These are phyloP conservation scores for Aspergillus aculeatus DNA, from an alignment of 2,329 filamentous ascomycete species.

Conservation along the genomic window DNA sequence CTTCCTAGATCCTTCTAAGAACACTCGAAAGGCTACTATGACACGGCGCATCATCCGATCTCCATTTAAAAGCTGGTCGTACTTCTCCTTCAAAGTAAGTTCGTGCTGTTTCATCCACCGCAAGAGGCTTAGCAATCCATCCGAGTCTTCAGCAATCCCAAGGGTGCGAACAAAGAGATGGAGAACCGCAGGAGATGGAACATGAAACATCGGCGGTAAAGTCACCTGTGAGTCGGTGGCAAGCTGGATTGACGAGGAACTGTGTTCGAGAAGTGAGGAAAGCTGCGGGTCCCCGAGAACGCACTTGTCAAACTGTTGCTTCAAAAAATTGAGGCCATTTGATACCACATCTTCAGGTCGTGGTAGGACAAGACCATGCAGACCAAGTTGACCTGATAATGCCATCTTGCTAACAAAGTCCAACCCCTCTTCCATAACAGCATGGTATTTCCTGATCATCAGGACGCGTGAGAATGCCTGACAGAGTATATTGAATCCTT, in stretches of 20 bases:
- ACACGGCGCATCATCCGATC: slow-evolving; percentile 39
- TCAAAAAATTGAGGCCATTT: slow-evolving; percentile 33
- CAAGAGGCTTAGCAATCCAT: slow-evolving; percentile 41
- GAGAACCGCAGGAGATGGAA: slow-evolving; percentile 39
- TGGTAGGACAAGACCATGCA: slow-evolving; percentile 5
- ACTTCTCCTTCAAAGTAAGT: slow-evolving; percentile 32
- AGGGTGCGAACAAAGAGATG: slow-evolving; percentile 45
- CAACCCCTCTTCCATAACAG: slow-evolving; percentile 28
- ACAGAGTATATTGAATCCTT: slow-evolving; percentile 39
- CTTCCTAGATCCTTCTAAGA: slow-evolving; percentile 38
- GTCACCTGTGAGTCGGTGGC: slow-evolving; percentile 15
- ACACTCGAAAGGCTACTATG: slow-evolving; percentile 41
- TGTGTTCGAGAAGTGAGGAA: slow-evolving; percentile 22
- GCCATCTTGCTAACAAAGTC: slow-evolving; percentile 23
- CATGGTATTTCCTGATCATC: slow-evolving; percentile 29
- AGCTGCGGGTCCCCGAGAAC: slow-evolving; percentile 30
- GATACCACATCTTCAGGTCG: slow-evolving; percentile 32
- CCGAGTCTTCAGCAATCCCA: slow-evolving; percentile 40
- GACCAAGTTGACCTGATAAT: slow-evolving; percentile 7
- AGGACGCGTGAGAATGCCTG: slow-evolving; percentile 37
- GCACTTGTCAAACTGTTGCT: slow-evolving; percentile 36
- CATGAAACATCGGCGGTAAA: slow-evolving; percentile 34
- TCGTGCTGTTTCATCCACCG: slow-evolving; percentile 43
- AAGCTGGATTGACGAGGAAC: slow-evolving; percentile 12
- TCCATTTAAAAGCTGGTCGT: slow-evolving; percentile 39